A percentile compares a stretch with the other conserved stretches of the same genome.
These are phyloP conservation scores for Conringia planisiliqua DNA, from an alignment of 345 rosid genomes.

Conservation along the genomic window DNA sequence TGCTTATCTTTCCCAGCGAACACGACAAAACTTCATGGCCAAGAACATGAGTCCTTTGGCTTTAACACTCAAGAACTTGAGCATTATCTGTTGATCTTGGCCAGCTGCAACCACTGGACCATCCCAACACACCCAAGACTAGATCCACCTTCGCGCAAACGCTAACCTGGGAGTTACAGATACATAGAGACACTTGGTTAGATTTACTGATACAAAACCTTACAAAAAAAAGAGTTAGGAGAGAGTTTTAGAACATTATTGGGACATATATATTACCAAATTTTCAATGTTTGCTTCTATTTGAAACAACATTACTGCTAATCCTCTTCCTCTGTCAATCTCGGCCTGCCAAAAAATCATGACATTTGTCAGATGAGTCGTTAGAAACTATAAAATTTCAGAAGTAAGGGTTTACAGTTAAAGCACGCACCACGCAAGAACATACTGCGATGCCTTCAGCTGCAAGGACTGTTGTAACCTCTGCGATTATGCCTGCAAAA, in stretches of 20 bases:
- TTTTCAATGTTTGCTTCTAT: slow-evolving; percentile 68
- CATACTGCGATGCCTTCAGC: slow-evolving; percentile 65
- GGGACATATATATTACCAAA: slow-evolving; percentile 48
- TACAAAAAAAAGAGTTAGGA: neutral
- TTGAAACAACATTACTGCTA: slow-evolving; percentile 90
- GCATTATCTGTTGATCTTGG: slow-evolving; percentile 49
- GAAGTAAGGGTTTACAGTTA: neutral
- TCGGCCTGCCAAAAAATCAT: slow-evolving; percentile 54
- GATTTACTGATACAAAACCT: neutral
- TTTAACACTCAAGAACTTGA: slow-evolving; percentile 64
- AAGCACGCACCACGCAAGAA: slow-evolving; percentile 75
- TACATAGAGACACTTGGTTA: slow-evolving; percentile 1
- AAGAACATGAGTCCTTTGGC: slow-evolving; percentile 13
- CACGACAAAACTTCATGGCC: slow-evolving; percentile 38
- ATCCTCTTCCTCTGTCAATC: slow-evolving; percentile 82
- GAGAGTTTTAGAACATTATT: neutral
- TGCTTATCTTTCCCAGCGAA: slow-evolving; percentile 19
- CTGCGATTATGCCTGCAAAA: slow-evolving; percentile 81
- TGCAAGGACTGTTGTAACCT: slow-evolving; percentile 71
- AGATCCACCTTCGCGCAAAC: slow-evolving; percentile 77
- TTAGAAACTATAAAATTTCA: neutral
- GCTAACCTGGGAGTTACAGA: slow-evolving; percentile 46
- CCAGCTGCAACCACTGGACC: slow-evolving; percentile 97
- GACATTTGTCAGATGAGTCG: neutral
- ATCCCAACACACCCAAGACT: slow-evolving; percentile 82